Evolutionary conservation across 2,329 filamentous ascomycete genomes (phyloP).

Genomic region (Ophiostoma triangulosporum): DNA sequence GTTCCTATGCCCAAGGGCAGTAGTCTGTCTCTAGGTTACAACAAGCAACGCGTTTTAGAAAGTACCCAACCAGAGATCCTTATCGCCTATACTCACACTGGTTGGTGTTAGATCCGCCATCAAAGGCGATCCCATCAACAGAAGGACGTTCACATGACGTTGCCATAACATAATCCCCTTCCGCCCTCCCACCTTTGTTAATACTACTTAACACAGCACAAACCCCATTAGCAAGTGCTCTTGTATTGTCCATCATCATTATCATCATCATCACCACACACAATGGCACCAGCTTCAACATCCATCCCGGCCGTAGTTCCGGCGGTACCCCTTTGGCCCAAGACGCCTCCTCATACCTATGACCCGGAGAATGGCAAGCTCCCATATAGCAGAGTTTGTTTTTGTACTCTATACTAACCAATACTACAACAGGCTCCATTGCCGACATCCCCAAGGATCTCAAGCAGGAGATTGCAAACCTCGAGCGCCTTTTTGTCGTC

Average conservation of each 20-base stretch:
- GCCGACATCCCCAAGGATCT: slow-evolving; percentile 81
- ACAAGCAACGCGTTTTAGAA: neutral
- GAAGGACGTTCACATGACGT: neutral
- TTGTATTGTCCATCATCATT: neutral
- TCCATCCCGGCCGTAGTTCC: neutral
- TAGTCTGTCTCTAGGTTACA: neutral
- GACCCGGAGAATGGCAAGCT: slow-evolving; percentile 1
- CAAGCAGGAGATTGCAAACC: slow-evolving; percentile 60
- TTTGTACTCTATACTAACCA: neutral
- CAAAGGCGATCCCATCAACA: neutral
- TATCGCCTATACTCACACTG: neutral
- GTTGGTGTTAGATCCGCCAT: neutral
- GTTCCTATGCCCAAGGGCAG: neutral
- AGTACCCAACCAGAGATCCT: neutral
- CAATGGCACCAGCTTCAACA: neutral
- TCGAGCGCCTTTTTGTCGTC: slow-evolving; percentile 77
- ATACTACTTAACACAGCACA: neutral
- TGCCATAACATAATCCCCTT: neutral
- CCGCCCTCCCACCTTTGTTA: neutral
- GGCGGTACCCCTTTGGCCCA: neutral
- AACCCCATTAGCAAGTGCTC: neutral
- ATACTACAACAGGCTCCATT: slow-evolving; percentile 56
- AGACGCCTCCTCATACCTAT: neutral
- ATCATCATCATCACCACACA: neutral
- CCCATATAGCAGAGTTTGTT: too few species aligned